A percentile compares a stretch with the other conserved stretches of the same genome.
phyloP scores from a whole-genome alignment of 208 protist species.

The Leishmania turanica region DNA sequence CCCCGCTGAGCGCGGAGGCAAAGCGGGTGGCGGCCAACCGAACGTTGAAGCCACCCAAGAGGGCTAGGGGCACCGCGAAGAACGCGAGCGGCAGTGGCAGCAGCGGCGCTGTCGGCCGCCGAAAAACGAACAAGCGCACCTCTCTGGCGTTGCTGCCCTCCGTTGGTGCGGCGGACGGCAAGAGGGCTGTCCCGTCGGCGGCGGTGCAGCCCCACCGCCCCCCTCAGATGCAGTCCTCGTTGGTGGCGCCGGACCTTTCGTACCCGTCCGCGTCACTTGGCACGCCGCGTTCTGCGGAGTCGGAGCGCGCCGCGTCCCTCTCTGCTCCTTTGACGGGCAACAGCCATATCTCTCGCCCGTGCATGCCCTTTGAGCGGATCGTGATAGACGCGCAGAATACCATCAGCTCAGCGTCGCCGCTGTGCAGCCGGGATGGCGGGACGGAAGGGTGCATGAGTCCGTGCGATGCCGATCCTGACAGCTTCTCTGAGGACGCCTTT shows the following conservation, averaged over 20 bases:
- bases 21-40: conserved; percentile 31
- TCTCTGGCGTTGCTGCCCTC: conserved; percentile 10
- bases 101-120: conserved; percentile 1
- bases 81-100: background rate
- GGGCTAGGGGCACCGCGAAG: conserved; percentile 25
- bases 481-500: background rate
- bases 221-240: background rate
- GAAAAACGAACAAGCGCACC: conserved; percentile 3
- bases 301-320: background rate
- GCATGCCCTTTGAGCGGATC: conserved; percentile 5
- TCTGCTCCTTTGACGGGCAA: conserved; percentile 9
- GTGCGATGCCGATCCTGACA: background rate
- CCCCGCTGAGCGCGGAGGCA: conserved; percentile 48
- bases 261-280: background rate
- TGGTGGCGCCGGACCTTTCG: background rate
- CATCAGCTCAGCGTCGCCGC: conserved; percentile 13
- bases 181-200: background rate
- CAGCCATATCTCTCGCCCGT: conserved; percentile 2
- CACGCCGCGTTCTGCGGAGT: background rate
- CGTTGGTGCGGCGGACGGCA: background rate
- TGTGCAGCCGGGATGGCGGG: background rate
- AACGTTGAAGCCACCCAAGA: conserved; percentile 33
- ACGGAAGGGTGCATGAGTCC: conserved; percentile 20
- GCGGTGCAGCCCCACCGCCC: background rate
- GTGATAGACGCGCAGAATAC: conserved; percentile 20